Base-by-base conservation (phyloP, 768 basidiomycete genomes). In the Kwoniella botswanensis region DNA sequence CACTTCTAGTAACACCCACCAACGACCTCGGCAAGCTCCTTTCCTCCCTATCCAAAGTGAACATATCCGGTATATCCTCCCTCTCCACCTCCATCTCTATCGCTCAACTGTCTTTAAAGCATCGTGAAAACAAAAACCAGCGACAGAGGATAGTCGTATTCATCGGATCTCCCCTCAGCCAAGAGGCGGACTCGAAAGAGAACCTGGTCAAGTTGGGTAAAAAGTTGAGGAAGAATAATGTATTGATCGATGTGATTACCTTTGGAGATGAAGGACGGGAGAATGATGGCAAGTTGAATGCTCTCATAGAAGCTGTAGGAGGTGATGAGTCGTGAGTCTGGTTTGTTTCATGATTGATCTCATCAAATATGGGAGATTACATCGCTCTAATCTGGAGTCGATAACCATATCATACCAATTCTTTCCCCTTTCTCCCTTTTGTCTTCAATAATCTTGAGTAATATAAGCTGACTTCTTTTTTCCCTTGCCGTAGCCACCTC, bases 221-320 rank as follows among this genome's bases (percentile, higher is more conserved):
- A 87, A 97, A 94, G 84, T 87, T 99, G 72, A 98, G 98, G 88
- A 99, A 99, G 90, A 98, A 98, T 84, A 99, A 98, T 77, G 94
- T 99, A 54, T 93, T 95, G 1, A 88, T 98, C 26, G 97, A 99
- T 84, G 86, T 98, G 62, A 86, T 98, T 35, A 88, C 88, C 5
- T 98, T 93, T 83, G 96, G 96, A 1, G 95, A 96, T 26, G 83
- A 85, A 53, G 82, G 79, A 17, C 90, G 88, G 70, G 89, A 89
- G 55, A 88, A 87, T 58, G 88, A 89, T 78, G 85, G 85, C 17
- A 88, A 93, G 66, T 86, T 99, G 71, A 88, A 86, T 77, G 87
- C 90, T 4, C 93, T 99, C 79, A 88, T 96, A 56, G 94, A 98
- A 35, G 90, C 88, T 71, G 90, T 90, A 57, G 79, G 79, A 13